Conservation (phyloP, 169 alveolate genomes). For the Plasmodium sp. region DNA sequence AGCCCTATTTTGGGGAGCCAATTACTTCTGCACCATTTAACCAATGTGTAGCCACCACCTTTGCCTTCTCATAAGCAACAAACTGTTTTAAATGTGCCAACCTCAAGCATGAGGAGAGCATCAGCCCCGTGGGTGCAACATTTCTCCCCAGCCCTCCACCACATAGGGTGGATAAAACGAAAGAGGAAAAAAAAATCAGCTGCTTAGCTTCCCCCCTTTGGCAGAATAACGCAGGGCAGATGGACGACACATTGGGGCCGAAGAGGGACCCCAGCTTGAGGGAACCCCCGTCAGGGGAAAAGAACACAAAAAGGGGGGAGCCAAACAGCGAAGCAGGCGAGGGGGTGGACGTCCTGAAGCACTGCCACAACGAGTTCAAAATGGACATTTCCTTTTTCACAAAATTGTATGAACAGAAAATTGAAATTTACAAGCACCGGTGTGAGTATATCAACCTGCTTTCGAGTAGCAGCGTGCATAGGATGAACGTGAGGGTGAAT, state of each 20-base stretch:
- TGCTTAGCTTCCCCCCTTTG: background rate
- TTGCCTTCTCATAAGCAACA: background rate
- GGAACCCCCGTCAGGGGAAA: background rate
- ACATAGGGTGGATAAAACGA: background rate
- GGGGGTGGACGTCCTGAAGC: background rate
- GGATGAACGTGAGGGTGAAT: constrained; percentile 11
- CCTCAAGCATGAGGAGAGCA: background rate
- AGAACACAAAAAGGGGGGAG: background rate
- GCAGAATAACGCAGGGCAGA: background rate
- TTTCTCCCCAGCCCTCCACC: background rate
- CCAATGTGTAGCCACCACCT: background rate
- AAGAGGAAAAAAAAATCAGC: background rate
- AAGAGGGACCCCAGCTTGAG: background rate
- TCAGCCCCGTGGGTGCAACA: background rate
- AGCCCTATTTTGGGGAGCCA: background rate
- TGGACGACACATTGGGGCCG: background rate
- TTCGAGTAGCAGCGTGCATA: constrained; percentile 23
- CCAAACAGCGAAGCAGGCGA: background rate
- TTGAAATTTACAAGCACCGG: constrained; percentile 15
- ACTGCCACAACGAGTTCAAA: constrained; percentile 37
- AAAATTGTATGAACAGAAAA: constrained; percentile 25
- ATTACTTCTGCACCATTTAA: background rate
- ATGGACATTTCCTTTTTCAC: constrained; percentile 66
- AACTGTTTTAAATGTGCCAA: background rate
- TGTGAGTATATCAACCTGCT: constrained; percentile 39